Percentiles rank a stretch among this genome's conserved stretches.
phyloP scores from a whole-genome alignment of 257 asterid genomes.

The Striga asiatica region DNA sequence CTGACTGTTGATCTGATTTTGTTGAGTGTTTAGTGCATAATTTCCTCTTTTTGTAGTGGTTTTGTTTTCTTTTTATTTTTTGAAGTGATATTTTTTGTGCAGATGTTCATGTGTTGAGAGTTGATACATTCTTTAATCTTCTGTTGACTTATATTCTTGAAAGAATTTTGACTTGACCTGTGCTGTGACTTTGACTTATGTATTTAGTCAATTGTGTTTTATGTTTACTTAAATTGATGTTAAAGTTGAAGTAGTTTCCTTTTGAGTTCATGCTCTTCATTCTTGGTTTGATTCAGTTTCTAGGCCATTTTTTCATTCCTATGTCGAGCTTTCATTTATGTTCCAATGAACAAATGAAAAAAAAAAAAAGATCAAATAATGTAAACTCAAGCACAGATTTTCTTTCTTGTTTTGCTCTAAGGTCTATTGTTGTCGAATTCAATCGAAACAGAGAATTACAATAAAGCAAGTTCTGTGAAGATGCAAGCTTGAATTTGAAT shows the following conservation, averaged over 20 bases:
- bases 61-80: neutral
- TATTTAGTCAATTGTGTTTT: no score
- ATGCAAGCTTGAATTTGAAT: no score
- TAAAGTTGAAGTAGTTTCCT: slow-evolving; percentile 1
- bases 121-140: neutral
- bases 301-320: slow-evolving; percentile 13
- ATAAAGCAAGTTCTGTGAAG: no score
- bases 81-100: neutral
- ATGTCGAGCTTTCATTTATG: slow-evolving; percentile 1
- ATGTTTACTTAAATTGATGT: slow-evolving; percentile 13
- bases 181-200: no score
- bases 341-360: neutral
- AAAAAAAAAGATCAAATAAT: no score
- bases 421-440: no score
- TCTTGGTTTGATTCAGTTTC: slow-evolving; percentile 3
- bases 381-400: neutral
- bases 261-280: neutral
- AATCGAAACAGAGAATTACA: no score
- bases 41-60: neutral
- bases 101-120: neutral
- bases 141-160: neutral
- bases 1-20: slow-evolving; percentile 14
- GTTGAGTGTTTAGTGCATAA: neutral
- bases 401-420: no score
- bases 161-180: slow-evolving; percentile 3